phyloP scores from a whole-genome alignment of 83 land plant species.

The Diphasiastrum complanatum region DNA sequence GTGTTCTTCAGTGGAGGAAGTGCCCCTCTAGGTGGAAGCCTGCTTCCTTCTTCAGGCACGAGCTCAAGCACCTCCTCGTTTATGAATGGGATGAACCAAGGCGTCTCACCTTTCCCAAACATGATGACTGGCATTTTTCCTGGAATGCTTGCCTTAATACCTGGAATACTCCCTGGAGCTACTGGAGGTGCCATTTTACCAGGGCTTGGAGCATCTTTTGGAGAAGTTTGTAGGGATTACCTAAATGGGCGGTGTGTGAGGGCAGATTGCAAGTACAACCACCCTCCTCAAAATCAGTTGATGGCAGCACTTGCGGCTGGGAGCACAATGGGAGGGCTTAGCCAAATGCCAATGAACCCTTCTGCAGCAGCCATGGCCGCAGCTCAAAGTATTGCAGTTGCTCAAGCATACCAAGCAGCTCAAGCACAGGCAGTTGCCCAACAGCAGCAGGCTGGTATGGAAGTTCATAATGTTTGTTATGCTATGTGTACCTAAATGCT shows the following conservation, averaged over 20 bases:
- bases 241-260: constrained; percentile 64
- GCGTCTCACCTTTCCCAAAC: constrained; percentile 58
- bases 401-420: constrained; percentile 78
- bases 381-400: constrained; percentile 92
- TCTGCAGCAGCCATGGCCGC: constrained; percentile 99
- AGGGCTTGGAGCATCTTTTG: constrained; percentile 75
- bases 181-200: constrained; percentile 82
- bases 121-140: constrained; percentile 57
- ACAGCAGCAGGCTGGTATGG: constrained; percentile 33
- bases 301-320: constrained; percentile 74
- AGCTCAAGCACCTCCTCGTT: constrained; percentile 32
- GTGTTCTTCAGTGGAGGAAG: constrained; percentile 83
- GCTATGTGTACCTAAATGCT: too few relatives aligned
- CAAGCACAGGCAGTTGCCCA: constrained; percentile 66
- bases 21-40: constrained; percentile 32
- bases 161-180: constrained; percentile 59
- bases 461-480: too few relatives aligned
- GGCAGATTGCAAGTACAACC: constrained; percentile 69
- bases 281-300: constrained; percentile 77
- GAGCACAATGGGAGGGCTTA: constrained; percentile 67
- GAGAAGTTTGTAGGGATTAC: constrained; percentile 82
- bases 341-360: constrained; percentile 89
- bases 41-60: constrained; percentile 21
- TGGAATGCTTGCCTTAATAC: constrained; percentile 70
- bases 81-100: constrained; percentile 54